phyloP scores from a whole-genome alignment of 345 rosid species.

The Conringia planisiliqua region DNA sequence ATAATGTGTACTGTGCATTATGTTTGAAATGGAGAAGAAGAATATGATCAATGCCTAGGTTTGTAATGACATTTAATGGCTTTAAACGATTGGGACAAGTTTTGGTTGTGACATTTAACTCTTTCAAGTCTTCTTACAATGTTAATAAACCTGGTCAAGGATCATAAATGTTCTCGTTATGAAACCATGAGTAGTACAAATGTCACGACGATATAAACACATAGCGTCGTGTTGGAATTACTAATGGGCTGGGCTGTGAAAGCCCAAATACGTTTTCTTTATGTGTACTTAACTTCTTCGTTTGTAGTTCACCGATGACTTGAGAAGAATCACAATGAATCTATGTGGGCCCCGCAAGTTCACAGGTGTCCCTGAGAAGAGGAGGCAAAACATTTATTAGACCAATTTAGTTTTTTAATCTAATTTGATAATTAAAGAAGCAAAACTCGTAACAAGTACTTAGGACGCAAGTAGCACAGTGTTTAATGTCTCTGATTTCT shows the following conservation, averaged over 20 bases:
- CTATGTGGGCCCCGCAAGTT: slow-evolving; percentile 7
- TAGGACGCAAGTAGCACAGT: slow-evolving; percentile 16
- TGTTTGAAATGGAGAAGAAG: not conserved
- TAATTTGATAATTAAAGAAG: not conserved
- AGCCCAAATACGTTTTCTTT: not conserved
- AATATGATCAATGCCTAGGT: not conserved
- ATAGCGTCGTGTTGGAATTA: not conserved
- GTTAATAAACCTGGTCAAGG: not conserved
- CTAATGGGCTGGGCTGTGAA: slow-evolving; percentile 18
- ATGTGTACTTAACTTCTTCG: not conserved
- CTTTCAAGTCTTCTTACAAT: not conserved
- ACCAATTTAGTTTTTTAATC: not conserved
- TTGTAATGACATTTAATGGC: not conserved
- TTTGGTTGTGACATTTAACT: not conserved
- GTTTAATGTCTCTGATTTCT: slow-evolving; percentile 23
- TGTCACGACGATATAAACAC: not conserved
- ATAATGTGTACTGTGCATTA: not conserved
- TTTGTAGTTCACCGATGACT: not conserved
- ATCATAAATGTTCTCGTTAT: slow-evolving; percentile 6
- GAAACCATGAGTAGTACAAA: too few species aligned
- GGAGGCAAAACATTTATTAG: slow-evolving; percentile 20
- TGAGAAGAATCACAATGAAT: not conserved
- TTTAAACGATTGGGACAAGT: not conserved
- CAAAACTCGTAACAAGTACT: slow-evolving; percentile 1
- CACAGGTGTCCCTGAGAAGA: slow-evolving; percentile 23